phyloP scores from a whole-genome alignment of 345 rosid genomes.

The Anastatica hierochuntica region DNA sequence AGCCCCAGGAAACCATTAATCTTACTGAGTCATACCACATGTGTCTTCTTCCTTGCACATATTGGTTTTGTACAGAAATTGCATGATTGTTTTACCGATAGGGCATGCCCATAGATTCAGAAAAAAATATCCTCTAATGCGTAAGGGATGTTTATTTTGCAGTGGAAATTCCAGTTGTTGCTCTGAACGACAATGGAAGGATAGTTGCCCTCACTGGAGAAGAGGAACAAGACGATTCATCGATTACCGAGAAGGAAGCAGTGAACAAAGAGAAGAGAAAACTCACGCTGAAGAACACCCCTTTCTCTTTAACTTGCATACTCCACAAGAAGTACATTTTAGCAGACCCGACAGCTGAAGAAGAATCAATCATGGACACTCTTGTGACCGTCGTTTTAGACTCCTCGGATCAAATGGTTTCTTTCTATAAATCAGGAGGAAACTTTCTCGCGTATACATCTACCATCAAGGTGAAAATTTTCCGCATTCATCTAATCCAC shows the following conservation, averaged over 20 bases:
- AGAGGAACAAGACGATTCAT: slow-evolving; percentile 24
- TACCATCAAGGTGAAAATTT: slow-evolving; percentile 49
- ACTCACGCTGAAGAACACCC: slow-evolving; percentile 48
- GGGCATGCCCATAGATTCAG: too few relatives aligned
- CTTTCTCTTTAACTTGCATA: slow-evolving; percentile 63
- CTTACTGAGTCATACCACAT: too few relatives aligned
- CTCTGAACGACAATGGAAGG: slow-evolving; percentile 74
- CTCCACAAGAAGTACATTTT: slow-evolving; percentile 72
- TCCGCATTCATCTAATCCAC: too few relatives aligned
- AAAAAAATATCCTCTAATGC: too few relatives aligned
- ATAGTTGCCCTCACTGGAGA: slow-evolving; percentile 41
- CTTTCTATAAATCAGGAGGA: slow-evolving; percentile 83
- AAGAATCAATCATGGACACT: slow-evolving; percentile 85
- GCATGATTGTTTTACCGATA: too few relatives aligned
- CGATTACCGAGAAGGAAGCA: slow-evolving; percentile 38
- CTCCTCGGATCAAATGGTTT: slow-evolving; percentile 55
- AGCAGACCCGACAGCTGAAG: slow-evolving; percentile 86
- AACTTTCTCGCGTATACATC: slow-evolving; percentile 51
- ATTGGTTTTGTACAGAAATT: too few relatives aligned
- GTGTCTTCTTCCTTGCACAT: too few relatives aligned
- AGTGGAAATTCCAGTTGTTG: slow-evolving; percentile 78
- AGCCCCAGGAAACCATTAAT: too few relatives aligned
- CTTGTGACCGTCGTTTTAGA: slow-evolving; percentile 60
- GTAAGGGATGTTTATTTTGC: not conserved
- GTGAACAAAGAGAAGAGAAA: slow-evolving; percentile 71